A percentile compares a stretch with the other conserved stretches of the same genome.
Evolutionary conservation across 768 basidiomycete genomes (phyloP).

Genomic region (Suillus weaverae): DNA sequence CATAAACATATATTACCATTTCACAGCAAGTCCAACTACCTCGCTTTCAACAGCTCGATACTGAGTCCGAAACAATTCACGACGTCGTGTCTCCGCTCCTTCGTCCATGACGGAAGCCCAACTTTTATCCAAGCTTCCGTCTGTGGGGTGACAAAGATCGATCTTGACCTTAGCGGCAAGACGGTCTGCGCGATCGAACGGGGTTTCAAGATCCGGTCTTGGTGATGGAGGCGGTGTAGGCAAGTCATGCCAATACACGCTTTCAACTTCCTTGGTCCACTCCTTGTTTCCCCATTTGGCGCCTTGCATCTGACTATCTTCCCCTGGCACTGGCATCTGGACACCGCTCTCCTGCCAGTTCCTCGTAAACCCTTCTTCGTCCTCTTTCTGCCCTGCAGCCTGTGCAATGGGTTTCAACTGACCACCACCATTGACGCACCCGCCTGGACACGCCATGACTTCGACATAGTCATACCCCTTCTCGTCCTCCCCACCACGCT

Average conservation of each 20-base stretch:
- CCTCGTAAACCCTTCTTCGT: slow-evolving; percentile 68
- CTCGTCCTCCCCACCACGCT: slow-evolving; percentile 37
- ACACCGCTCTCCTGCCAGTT: slow-evolving; percentile 63
- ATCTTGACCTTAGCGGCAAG: slow-evolving; percentile 39
- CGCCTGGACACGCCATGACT: slow-evolving; percentile 98
- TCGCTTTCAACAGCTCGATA: slow-evolving; percentile 88
- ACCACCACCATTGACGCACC: slow-evolving; percentile 97
- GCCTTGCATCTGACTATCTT: slow-evolving; percentile 34
- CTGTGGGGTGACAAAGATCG: slow-evolving; percentile 40
- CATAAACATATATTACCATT: slow-evolving; percentile 50
- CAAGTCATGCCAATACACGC: slow-evolving; percentile 70
- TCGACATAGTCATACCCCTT: slow-evolving; percentile 86
- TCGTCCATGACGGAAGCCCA: slow-evolving; percentile 43
- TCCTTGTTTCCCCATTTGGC: slow-evolving; percentile 81
- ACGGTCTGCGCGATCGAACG: slow-evolving; percentile 30
- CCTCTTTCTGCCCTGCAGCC: slow-evolving; percentile 18
- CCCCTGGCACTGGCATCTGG: slow-evolving; percentile 19
- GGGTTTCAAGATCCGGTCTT: slow-evolving; percentile 10
- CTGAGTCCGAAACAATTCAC: slow-evolving; percentile 66
- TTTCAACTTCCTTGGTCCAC: slow-evolving; percentile 82
- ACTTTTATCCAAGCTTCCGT: slow-evolving; percentile 29
- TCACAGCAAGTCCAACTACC: slow-evolving; percentile 71
- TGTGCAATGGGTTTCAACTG: slow-evolving; percentile 42
- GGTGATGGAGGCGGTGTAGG: slow-evolving; percentile 51
- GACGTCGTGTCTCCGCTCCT: slow-evolving; percentile 43